Conservation (phyloP, 225 moss, liverwort and hornwort species). For the Climacium dendroides region DNA sequence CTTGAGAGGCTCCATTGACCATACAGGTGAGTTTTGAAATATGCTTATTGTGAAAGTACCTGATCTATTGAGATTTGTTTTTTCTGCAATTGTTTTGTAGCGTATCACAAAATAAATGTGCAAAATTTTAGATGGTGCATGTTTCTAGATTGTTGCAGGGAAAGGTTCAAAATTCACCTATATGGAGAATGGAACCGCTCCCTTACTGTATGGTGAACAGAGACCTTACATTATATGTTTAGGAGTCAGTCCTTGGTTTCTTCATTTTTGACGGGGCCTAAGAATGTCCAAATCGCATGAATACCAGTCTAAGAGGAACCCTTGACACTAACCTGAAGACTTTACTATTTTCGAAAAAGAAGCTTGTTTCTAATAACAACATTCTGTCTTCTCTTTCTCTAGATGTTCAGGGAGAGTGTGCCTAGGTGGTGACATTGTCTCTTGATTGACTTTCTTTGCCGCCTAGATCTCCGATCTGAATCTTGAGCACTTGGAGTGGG, state of each 20-base stretch:
- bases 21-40: not conserved
- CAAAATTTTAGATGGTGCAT: not conserved
- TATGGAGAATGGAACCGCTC: not conserved
- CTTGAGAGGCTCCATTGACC: not conserved
- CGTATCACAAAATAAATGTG: not conserved
- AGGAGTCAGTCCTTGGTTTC: not conserved
- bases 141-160: not conserved
- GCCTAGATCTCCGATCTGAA: not conserved
- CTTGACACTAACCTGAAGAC: not conserved
- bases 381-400: not conserved
- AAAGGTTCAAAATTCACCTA: too few species aligned
- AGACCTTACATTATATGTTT: not conserved
- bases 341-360: not conserved
- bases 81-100: not conserved
- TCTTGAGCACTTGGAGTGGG: not conserved
- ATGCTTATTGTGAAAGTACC: not conserved
- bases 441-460: not conserved
- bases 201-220: not conserved
- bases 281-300: not conserved
- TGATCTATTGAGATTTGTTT: not conserved
- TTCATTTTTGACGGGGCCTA: not conserved
- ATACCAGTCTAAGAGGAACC: not conserved
- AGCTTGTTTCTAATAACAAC: not conserved
- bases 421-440: not conserved
- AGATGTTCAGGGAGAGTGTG: not conserved